These are phyloP conservation scores for Cryphonectria japonica DNA, from an alignment of 2,329 filamentous ascomycete species.

Conservation along the genomic window DNA sequence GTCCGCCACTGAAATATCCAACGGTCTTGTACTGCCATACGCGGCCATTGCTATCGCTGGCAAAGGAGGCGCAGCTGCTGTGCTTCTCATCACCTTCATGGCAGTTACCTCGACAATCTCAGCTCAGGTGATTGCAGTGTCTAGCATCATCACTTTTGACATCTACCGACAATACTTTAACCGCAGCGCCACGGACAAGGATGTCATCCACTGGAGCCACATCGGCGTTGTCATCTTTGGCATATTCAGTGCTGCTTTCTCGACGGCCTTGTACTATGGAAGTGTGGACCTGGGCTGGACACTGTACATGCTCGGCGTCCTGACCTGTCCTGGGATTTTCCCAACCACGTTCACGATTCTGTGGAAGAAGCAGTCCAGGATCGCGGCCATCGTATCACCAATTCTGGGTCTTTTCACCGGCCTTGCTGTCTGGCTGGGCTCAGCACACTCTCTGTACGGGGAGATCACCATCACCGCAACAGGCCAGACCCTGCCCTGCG, in stretches of 20 bases:
- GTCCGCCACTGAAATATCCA: constrained; percentile 62
- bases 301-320: constrained; percentile 56
- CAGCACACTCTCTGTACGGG: constrained; percentile 50
- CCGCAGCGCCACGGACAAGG: constrained; percentile 46
- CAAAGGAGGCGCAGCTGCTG: constrained; percentile 70
- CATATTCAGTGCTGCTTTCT: constrained; percentile 54
- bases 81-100: constrained; percentile 74
- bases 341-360: constrained; percentile 57
- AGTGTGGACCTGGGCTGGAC: constrained; percentile 59
- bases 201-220: constrained; percentile 56
- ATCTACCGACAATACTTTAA: constrained; percentile 57
- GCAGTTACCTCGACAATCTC: constrained; percentile 67
- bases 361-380: constrained; percentile 53
- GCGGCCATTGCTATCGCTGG: constrained; percentile 71
- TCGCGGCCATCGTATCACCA: constrained; percentile 54
- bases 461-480: constrained; percentile 52
- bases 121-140: constrained; percentile 57
- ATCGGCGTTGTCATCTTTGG: constrained; percentile 57
- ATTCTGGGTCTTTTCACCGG: constrained; percentile 53
- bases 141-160: constrained; percentile 58
- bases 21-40: constrained; percentile 71
- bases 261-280: constrained; percentile 56
- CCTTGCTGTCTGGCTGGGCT: constrained; percentile 56
- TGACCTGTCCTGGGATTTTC: constrained; percentile 58
- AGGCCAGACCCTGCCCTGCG: constrained; percentile 52